Evolutionary conservation across 768 basidiomycete species (phyloP), one percentile per base, ranked within the genome.

Genomic region (Pisolithus tinctorius): DNA sequence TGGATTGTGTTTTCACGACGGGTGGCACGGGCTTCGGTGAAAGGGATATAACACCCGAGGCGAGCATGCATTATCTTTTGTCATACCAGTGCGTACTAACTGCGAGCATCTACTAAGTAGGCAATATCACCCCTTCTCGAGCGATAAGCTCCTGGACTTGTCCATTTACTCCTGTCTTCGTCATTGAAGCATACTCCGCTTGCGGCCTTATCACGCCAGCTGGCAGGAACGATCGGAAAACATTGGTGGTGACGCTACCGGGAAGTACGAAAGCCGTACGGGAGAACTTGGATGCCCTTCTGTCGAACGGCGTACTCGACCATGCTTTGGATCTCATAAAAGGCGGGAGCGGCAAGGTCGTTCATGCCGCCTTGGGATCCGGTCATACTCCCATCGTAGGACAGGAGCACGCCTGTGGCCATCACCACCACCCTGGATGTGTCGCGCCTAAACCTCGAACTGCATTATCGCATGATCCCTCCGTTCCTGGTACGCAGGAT

Each of bases 1-100:
- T 85, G 13, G 83, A 91, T 63, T 83, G 82, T 77, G 76, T 93
- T 52, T 71, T 95, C 55, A 88, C 88, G 6, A 88, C 87, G 0
- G 92, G 92, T 16, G 92, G 92, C 4, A 95, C 92, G 0, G 92
- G 92, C 6, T 92, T 93, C 60, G 87, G 90, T 1, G 71, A 78
- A 27, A 72, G 86, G 56, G 92, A 95, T 67, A 69, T 74, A 41
- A 95, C 92, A 4, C 92, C 92, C 37, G 90, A 95, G 77, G 91
- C 88, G 45, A 43, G 5, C 8, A 48, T 26, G 23, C 43, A 4
- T 29, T 6, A 8, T 14, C 25, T 45, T 45, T n/a, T 23, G 16
- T 11, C 43, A 5, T 27, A 45, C 10, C 16, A 4, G 26, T 7
- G 17, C 37, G 48, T 14, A 27, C 25, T 30, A 7, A 38, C 10